phyloP scores from a whole-genome alignment of 345 rosid genomes.

The Gossypium mustelinum region DNA sequence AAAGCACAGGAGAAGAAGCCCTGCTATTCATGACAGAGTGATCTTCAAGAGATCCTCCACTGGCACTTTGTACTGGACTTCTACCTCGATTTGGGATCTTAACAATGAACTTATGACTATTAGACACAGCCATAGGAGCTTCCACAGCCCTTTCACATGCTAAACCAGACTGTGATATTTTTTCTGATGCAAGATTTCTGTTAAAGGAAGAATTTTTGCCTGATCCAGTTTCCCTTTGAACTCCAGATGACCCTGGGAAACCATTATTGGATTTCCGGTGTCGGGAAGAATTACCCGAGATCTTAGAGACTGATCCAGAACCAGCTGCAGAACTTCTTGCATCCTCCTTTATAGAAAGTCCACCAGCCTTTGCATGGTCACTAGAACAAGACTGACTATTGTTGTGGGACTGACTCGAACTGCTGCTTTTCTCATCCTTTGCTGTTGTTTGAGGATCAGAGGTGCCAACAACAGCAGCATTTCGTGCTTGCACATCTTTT shows the following conservation, averaged over 20 bases:
- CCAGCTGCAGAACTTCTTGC: slow-evolving; percentile 56
- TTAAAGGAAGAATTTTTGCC: slow-evolving; percentile 46
- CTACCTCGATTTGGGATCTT: slow-evolving; percentile 67
- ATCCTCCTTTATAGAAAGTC: slow-evolving; percentile 55
- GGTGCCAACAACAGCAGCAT: not conserved
- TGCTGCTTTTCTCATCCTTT: slow-evolving; percentile 72
- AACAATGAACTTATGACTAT: slow-evolving; percentile 61
- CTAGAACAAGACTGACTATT: slow-evolving; percentile 67
- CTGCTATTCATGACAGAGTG: slow-evolving; percentile 12
- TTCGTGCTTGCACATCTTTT: slow-evolving; percentile 49
- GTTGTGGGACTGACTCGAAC: slow-evolving; percentile 80
- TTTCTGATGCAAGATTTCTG: slow-evolving; percentile 48
- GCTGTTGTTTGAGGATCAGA: slow-evolving; percentile 40
- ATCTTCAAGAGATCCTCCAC: slow-evolving; percentile 72
- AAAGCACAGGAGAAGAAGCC: slow-evolving; percentile 50
- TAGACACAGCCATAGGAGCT: slow-evolving; percentile 46
- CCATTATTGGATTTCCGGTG: slow-evolving; percentile 57
- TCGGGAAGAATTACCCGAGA: slow-evolving; percentile 43
- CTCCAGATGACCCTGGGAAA: slow-evolving; percentile 36
- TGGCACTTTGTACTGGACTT: slow-evolving; percentile 60
- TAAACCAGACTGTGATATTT: slow-evolving; percentile 41
- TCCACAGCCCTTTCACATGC: slow-evolving; percentile 50
- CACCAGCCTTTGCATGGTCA: slow-evolving; percentile 57
- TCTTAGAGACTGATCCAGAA: slow-evolving; percentile 39
- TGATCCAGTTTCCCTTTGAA: slow-evolving; percentile 46